A percentile compares a stretch with the other conserved stretches of the same genome.
These are phyloP conservation scores for Penicillium fuscoglaucum DNA, from an alignment of 2,329 filamentous ascomycete genomes.

Conservation along the genomic window DNA sequence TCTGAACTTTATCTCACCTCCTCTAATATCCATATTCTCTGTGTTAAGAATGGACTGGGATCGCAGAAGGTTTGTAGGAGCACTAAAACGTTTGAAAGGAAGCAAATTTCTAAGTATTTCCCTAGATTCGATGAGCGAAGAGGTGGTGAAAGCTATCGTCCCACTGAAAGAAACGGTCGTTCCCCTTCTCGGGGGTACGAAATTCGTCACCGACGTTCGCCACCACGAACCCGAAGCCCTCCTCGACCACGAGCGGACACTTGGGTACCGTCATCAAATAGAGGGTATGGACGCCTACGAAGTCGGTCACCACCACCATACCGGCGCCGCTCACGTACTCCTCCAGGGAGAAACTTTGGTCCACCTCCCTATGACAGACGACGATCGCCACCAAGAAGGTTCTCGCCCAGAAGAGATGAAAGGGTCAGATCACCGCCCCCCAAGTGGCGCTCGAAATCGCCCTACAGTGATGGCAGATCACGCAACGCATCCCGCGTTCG, in stretches of 20 bases:
- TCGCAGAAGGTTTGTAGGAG: conserved; percentile 44
- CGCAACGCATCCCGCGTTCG: conserved; percentile 35
- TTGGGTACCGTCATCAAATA: conserved; percentile 41
- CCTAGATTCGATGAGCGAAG: conserved; percentile 43
- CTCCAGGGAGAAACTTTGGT: conserved; percentile 38
- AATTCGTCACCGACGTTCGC: conserved; percentile 36
- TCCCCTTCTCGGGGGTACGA: conserved; percentile 40
- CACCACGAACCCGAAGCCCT: conserved; percentile 41
- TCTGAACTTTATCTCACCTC: background rate
- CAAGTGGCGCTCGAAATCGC: conserved; percentile 44
- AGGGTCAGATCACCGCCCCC: conserved; percentile 40
- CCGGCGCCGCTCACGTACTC: conserved; percentile 46
- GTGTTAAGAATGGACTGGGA: conserved; percentile 40
- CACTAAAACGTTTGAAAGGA: background rate
- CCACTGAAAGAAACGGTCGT: conserved; percentile 33
- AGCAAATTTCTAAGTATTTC: conserved; percentile 12
- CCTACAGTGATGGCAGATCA: conserved; percentile 33
- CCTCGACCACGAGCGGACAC: conserved; percentile 43
- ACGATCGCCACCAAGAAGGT: conserved; percentile 42
- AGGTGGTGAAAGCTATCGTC: conserved; percentile 48
- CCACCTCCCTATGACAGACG: conserved; percentile 35
- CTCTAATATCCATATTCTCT: background rate
- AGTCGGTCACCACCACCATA: conserved; percentile 45
- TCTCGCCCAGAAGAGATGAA: conserved; percentile 44
- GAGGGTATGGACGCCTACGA: conserved; percentile 38